Evolutionary conservation across 2,329 filamentous ascomycete species (phyloP), one percentile per base, ranked within the genome.

Genomic region (Byssothecium circinans): DNA sequence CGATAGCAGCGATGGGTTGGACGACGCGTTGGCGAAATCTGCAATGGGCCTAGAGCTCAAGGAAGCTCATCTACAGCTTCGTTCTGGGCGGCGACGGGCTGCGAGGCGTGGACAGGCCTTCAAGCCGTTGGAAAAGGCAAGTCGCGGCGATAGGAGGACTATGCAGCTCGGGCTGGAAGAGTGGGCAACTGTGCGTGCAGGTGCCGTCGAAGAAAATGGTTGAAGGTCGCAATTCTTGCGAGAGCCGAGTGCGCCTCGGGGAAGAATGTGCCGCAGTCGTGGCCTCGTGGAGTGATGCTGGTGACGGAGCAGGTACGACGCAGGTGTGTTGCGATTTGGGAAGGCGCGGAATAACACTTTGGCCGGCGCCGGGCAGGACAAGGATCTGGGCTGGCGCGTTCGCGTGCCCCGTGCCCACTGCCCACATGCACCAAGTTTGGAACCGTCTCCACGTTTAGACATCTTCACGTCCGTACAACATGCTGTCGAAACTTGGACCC

Each of bases 1-100:
- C 38, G 33, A 34, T 36, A 37, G 44, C 35, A 45, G 41, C 22
- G 19, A 36, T n/a, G n/a, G n/a, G n/a, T n/a, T n/a, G n/a, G n/a
- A n/a, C 35, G 50, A 55, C 59, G 61, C 54, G 58, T 61, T 45
- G 33, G 41, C 38, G 45, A 46, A 33, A 48, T 40, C 35, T 34
- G 42, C 38, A 49, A 18, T 33, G 40, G 41, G 49, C 30, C 52
- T 29, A 55, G 29, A 36, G 38, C 34, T 39, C 35, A 20, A 17
- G 39, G 25, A 36, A 56, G 57, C 55, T 64, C 65, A 62, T 64
- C 34, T 43, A 61, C 43, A 58, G 57, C 53, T 53, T 38, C 32
- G 23, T n/a, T 39, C 30, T 33, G 40, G 23, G 33, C 23, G 34
- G 45, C 36, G 43, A 27, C 14, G 44, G 23, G 46, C 35, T 50